A percentile compares a stretch with the other conserved stretches of the same genome.
These are phyloP conservation scores for Aspergillus sp. DNA, from an alignment of 2,329 filamentous ascomycete genomes.

Conservation along the genomic window DNA sequence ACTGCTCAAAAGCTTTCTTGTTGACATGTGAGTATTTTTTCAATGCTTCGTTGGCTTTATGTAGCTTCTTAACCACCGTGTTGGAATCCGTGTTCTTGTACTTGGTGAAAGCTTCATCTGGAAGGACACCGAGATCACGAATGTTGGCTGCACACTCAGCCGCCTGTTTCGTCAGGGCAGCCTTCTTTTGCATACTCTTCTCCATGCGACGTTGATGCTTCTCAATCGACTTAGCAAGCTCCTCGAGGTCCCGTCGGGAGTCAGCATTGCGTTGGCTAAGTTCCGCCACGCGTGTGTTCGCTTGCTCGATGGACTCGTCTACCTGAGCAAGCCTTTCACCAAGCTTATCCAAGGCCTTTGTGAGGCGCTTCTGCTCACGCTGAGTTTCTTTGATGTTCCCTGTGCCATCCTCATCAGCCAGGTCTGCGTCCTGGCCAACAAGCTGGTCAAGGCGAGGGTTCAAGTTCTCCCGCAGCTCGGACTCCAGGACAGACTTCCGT, in stretches of 20 bases:
- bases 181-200: conserved; percentile 86
- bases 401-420: conserved; percentile 56
- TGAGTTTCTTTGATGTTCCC: conserved; percentile 74
- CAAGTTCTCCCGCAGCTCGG: conserved; percentile 85
- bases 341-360: conserved; percentile 65
- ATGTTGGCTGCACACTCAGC: conserved; percentile 85
- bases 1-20: conserved; percentile 99
- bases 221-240: conserved; percentile 74
- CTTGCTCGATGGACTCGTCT: conserved; percentile 69
- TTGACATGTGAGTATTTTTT: conserved; percentile 99
- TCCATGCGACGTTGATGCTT: conserved; percentile 87
- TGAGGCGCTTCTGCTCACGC: conserved; percentile 76
- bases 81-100: conserved; percentile 82
- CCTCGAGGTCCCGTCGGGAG: conserved; percentile 70
- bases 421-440: conserved; percentile 70
- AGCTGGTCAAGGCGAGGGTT: conserved; percentile 85
- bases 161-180: conserved; percentile 72
- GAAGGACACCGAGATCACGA: conserved; percentile 85
- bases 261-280: conserved; percentile 60
- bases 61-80: conserved; percentile 70
- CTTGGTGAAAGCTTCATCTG: conserved; percentile 89
- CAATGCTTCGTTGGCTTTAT: conserved; percentile 86
- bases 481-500: conserved; percentile 79
- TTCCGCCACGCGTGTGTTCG: conserved; percentile 54
- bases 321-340: conserved; percentile 70